These are phyloP conservation scores for Podaxis sp. DNA, from an alignment of 768 basidiomycete species.

Conservation along the genomic window DNA sequence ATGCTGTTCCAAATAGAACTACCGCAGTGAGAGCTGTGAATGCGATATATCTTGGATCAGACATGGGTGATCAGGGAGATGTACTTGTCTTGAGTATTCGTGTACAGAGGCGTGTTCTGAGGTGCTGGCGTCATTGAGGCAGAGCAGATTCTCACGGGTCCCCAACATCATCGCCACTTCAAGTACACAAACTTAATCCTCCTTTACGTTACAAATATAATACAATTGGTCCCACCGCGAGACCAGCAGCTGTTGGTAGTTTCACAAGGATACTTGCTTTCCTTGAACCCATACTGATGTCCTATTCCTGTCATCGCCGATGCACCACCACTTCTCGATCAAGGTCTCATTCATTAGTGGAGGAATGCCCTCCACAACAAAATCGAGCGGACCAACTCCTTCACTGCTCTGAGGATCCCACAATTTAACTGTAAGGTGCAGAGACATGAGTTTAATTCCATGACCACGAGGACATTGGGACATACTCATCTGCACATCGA, in stretches of 20 bases:
- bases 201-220: too few species aligned
- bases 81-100: background rate
- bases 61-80: conserved; percentile 5
- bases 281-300: conserved; percentile 78
- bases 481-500: conserved; percentile 79
- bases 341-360: conserved; percentile 39
- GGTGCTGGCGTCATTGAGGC: too few species aligned
- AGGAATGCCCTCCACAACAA: conserved; percentile 45
- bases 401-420: conserved; percentile 37
- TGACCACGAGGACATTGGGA: conserved; percentile 16
- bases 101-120: too few species aligned
- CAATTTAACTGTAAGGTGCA: conserved; percentile 38
- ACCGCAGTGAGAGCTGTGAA: conserved; percentile 44
- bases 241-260: background rate
- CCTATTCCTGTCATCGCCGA: conserved; percentile 72
- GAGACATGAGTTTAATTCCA: background rate
- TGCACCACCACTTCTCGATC: conserved; percentile 91
- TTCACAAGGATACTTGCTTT: background rate
- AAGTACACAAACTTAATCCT: too few species aligned
- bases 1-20: conserved; percentile 60
- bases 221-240: background rate
- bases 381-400: conserved; percentile 69
- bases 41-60: conserved; percentile 28
- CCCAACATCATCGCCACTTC: too few species aligned
- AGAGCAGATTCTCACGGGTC: too few species aligned